Evolutionary conservation across 768 basidiomycete genomes (phyloP).

Genomic region (Mycena crocata): DNA sequence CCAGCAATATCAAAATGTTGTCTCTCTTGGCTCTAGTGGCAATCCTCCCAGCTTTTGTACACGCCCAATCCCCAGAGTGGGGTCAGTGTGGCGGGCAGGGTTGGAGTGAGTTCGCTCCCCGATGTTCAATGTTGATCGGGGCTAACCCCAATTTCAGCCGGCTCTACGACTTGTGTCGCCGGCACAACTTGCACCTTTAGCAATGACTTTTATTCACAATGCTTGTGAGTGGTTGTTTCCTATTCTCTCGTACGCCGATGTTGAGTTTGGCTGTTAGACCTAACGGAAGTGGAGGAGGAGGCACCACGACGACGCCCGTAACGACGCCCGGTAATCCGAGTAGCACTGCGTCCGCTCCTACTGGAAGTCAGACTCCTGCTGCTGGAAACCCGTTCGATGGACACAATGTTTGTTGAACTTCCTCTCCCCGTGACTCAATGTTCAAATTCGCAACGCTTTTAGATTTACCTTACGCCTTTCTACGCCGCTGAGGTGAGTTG

Average conservation of each 20-base stretch:
- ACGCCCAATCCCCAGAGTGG: slow-evolving; percentile 56
- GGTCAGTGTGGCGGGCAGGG: slow-evolving; percentile 64
- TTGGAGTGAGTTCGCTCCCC: slow-evolving; percentile 55
- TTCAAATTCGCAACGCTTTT: slow-evolving; percentile 1
- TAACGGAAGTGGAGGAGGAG: not conserved
- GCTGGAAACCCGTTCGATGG: slow-evolving; percentile 67
- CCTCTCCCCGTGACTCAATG: not conserved
- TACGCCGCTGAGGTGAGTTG: slow-evolving; percentile 58
- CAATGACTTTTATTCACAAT: slow-evolving; percentile 56
- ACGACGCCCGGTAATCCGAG: slow-evolving; percentile 27
- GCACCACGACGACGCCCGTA: slow-evolving; percentile 25
- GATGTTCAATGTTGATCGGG: not conserved
- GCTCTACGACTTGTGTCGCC: slow-evolving; percentile 54
- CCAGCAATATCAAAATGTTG: slow-evolving; percentile 59
- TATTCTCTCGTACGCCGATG: not conserved
- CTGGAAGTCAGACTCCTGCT: slow-evolving; percentile 50
- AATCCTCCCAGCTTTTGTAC: slow-evolving; percentile 56
- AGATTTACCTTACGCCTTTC: slow-evolving; percentile 66
- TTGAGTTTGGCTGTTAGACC: not conserved
- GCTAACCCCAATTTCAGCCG: slow-evolving; percentile 40
- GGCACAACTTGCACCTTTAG: slow-evolving; percentile 44
- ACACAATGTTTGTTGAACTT: slow-evolving; percentile 48
- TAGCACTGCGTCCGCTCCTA: slow-evolving; percentile 42
- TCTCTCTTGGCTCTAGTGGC: slow-evolving; percentile 55
- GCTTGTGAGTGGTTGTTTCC: slow-evolving; percentile 46